Evolutionary conservation across 1,284 basidiomycete species (phyloP), one percentile per base, ranked within the genome.

Genomic region (Rhodotorula sp.): DNA sequence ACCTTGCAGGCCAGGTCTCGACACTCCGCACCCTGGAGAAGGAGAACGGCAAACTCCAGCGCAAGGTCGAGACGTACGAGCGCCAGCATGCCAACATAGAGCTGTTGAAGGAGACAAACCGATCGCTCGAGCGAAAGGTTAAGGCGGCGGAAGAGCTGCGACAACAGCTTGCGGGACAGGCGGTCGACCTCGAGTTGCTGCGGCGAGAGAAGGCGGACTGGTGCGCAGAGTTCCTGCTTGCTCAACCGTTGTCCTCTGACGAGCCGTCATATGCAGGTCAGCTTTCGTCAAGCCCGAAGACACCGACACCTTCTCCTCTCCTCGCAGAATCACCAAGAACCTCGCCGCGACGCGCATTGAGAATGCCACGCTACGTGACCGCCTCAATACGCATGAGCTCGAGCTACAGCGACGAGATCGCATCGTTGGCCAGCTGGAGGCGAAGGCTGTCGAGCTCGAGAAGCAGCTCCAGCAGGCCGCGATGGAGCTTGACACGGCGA

Each of bases 61-160:
- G 82, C 0, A 88, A 90, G 73, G 73, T 90, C 22, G 80, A 79
- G 15, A 76, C 82, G 8, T 81, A 89, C 31, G 82, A 85, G 59
- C 85, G 86, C 64, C 81, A 85, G 8, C 83, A 87, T 51, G 80
- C 83, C 4, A 87, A 85, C 73, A 79, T 88, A 11, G 88, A 90
- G 72, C 86, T 91, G 1, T 77, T 92, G 54, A 83, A 85, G 59
- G 90, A 91, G 77, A 87, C 91, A 79, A 90, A 90, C 73, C 82
- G 86, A 20, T 82, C 84, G 0, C 79, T 91, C 53, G 87, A 90
- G 76, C 78, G 81, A 26, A 88, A 86, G 74, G 78, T 88, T 10
- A 77, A 76, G 20, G 81, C 80, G 2, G 79, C 85, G 48, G 87
- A 89, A 15, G 83, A 84, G 48, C 77, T 89, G 64, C 82, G 87